A percentile compares a stretch with the other conserved stretches of the same genome.
Evolutionary conservation across 768 basidiomycete species (phyloP).

Genomic region (Steccherinum ochraceum): DNA sequence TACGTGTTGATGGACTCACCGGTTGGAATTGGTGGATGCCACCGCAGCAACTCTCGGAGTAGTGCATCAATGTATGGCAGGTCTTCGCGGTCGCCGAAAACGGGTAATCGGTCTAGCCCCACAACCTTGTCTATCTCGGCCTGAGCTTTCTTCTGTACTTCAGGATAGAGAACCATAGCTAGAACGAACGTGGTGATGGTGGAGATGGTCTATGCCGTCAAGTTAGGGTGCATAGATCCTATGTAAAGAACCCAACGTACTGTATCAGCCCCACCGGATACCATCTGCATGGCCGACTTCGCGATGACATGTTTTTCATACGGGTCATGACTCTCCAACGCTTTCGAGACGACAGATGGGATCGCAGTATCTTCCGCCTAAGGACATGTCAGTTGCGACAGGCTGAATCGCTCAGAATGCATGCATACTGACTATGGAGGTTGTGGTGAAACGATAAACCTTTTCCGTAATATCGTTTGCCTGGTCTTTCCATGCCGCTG

Average conservation of each 20-base stretch:
- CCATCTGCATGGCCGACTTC: not conserved
- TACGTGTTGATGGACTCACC: too few species aligned
- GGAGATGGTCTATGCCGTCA: constrained; percentile 21
- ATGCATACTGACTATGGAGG: too few species aligned
- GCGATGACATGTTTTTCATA: not conserved
- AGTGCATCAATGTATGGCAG: constrained; percentile 22
- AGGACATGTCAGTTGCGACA: not conserved
- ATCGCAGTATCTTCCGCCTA: not conserved
- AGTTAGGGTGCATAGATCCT: too few species aligned
- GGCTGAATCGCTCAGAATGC: too few species aligned
- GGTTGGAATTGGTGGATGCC: constrained; percentile 16
- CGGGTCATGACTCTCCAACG: not conserved
- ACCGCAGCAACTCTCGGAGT: constrained; percentile 19
- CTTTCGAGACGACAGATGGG: not conserved
- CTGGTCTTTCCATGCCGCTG: not conserved
- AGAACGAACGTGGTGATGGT: constrained; percentile 23
- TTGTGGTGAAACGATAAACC: too few species aligned
- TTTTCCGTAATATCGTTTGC: not conserved
- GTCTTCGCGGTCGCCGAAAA: constrained; percentile 13
- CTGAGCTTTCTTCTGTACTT: constrained; percentile 20
- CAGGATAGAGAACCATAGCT: constrained; percentile 23
- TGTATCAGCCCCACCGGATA: not conserved
- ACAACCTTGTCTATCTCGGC: constrained; percentile 22
- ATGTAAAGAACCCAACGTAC: too few species aligned
- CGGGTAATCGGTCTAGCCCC: constrained; percentile 21